Percentiles rank a stretch among this genome's conserved stretches.
phyloP scores from a whole-genome alignment of 345 rosid genomes.

The Sisymbrium irio region DNA sequence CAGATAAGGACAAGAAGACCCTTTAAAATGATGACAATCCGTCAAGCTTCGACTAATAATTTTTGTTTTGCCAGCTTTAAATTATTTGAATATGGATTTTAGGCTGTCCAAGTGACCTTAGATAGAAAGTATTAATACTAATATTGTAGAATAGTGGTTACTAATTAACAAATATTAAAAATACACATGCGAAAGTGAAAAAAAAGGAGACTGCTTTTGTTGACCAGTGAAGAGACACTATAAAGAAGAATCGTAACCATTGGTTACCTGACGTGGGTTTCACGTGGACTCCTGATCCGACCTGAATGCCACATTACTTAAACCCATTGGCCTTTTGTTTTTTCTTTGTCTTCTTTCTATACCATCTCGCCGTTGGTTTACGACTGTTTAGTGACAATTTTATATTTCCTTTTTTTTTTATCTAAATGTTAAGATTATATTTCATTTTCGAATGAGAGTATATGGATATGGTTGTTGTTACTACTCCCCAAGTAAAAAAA shows the following conservation, averaged over 20 bases:
- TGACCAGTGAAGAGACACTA: conserved; percentile 29
- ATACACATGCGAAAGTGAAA: not conserved
- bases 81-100: not conserved
- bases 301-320: conserved; percentile 42
- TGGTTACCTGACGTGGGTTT: conserved; percentile 21
- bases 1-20: conserved; percentile 13
- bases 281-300: conserved; percentile 19
- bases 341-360: not conserved
- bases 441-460: not conserved
- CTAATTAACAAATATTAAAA: not conserved
- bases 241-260: not conserved
- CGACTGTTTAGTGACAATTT: not conserved
- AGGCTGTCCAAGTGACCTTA: conserved; percentile 5
- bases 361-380: conserved; percentile 16
- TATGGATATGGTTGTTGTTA: not conserved
- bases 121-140: not conserved
- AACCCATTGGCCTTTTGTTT: conserved; percentile 36
- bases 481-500: too few species aligned
- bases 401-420: not conserved
- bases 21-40: conserved; percentile 3
- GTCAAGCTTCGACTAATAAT: not conserved
- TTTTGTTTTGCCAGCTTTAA: not conserved
- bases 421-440: too few species aligned
- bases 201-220: conserved; percentile 40
- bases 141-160: not conserved